Evolutionary conservation across 2,329 filamentous ascomycete genomes (phyloP), one percentile per base, ranked within the genome.

Genomic region (Aspergillus udagawae): DNA sequence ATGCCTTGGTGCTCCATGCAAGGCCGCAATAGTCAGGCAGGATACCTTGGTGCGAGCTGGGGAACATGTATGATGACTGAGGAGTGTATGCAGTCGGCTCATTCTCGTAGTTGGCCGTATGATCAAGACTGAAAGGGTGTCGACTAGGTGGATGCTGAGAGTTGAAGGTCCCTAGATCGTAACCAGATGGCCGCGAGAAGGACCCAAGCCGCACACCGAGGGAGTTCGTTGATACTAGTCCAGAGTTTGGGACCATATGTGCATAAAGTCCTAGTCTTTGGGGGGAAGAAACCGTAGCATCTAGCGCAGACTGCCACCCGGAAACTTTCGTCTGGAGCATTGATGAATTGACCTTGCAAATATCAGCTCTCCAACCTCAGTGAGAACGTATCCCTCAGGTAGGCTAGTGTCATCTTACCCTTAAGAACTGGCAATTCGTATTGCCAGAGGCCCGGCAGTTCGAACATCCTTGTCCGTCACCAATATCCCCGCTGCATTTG

Each of bases 401-500:
- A 27, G 44, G 20, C 44, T 21, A 14, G 44, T 14, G 21, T 23
- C 23, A 27, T 27, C 71, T 65, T 59, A 96, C 93, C 74, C 93
- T 83, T 61, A 95, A 79, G 69, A 96, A 97, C 56, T 87, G 84
- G 71, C 93, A 97, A 5, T 82, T 68, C 2, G 64, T 71, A 52
- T 77, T 78, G 12, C 89, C 88, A 53, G 92, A 88, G 60, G 81
- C 85, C 67, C 86, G 88, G 79, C 93, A 97, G 73, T 92, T 96
- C 10, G 83, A 80, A 74, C 93, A 97, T n/a, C 87, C 86, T 42
- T 80, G 77, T n/a, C 88, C 89, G 67, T 88, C 85, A 32, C 89
- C 89, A 35, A 83, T 80, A 70, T 96, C 91, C 47, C 93, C 93
- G 68, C 90, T 96, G 77, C 93, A 97, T 65, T 91, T 88, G 67